Base-by-base conservation (phyloP, 208 protist genomes). In the Acanthamoeba castellanii region DNA sequence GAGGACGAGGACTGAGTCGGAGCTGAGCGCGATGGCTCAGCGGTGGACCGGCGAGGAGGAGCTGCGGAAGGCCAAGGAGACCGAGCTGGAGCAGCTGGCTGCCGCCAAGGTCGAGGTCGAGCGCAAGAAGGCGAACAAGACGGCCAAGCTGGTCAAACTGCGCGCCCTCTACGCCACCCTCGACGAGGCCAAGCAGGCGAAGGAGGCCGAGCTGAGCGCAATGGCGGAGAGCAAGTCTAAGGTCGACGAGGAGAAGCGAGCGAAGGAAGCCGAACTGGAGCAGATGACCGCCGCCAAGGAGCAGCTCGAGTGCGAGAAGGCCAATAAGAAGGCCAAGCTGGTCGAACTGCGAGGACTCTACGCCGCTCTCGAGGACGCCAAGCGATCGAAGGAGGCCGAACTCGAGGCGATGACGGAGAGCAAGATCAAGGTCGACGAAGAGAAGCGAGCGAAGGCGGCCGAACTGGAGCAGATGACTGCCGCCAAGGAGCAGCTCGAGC, bases 51-150 rank as follows among this genome's bases (percentile, higher is more conserved):
- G 5, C 20, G 74, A 84, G 22, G 74, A 84, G 42, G 74, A 42
- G 74, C 32, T 52, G 16, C 74, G 74, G 3, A 84, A 84, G 74
- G 74, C n/a, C 18, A 91, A 57, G 47, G 84, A 91, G 84, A 13
- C 32, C 30, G 84, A 91, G 47, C 84, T 91, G 30, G 84, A n/a
- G 18, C 55, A 37, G 30, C 18, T 66, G 47, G 14, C 20, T 9
- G 59, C 72, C 13, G 47, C 50, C 47, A 91, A 66, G 52, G 47
- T 30, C 1, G 22, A 91, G 37, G 3, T 91, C 30, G 84, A 57
- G 47, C 27, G 34, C 30, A 16, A 72, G 59, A 91, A 91, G 84
- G 32, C n/a, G 9, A 66, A 20, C 27, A 34, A 72, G 27, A 45
- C 68, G 84, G 50, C 84, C 18, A 70, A 91, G 84, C 8, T 91